Conservation (phyloP, 2,329 filamentous ascomycete genomes). For the Pleomassaria siparia region DNA sequence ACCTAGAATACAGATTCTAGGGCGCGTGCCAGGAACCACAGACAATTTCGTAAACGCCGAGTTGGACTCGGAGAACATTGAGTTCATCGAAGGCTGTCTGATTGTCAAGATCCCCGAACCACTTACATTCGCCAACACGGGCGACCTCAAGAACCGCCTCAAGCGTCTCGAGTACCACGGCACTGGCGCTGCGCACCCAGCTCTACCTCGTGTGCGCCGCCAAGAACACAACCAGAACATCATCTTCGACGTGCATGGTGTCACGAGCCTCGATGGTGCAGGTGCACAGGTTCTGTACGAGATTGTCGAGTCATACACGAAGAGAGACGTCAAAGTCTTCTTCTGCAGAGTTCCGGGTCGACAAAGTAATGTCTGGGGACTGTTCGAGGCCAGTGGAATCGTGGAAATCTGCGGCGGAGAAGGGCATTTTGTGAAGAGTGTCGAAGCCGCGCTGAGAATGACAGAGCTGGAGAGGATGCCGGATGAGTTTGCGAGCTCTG, state of each 20-base stretch:
- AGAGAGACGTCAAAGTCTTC: conserved; percentile 74
- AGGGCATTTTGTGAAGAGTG: conserved; percentile 76
- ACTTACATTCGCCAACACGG: conserved; percentile 94
- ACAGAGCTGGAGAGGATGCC: conserved; percentile 69
- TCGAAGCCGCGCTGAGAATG: conserved; percentile 80
- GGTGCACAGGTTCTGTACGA: conserved; percentile 89
- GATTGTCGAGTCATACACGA: conserved; percentile 80
- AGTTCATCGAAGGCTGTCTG: conserved; percentile 87
- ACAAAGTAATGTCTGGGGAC: conserved; percentile 63
- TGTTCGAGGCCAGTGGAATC: conserved; percentile 81
- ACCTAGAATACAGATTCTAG: conserved; percentile 93
- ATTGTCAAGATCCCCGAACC: conserved; percentile 98
- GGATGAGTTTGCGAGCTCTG: conserved; percentile 37
- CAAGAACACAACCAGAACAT: conserved; percentile 87
- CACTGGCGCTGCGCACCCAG: conserved; percentile 81
- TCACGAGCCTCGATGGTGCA: conserved; percentile 89
- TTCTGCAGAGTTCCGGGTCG: conserved; percentile 62
- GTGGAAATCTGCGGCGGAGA: conserved; percentile 78
- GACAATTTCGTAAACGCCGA: conserved; percentile 85
- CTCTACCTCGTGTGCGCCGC: conserved; percentile 74
- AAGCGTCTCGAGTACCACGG: conserved; percentile 86
- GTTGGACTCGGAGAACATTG: conserved; percentile 68
- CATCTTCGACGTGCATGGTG: conserved; percentile 97
- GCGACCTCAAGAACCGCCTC: conserved; percentile 81
- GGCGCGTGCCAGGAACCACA: conserved; percentile 76